Evolutionary conservation across 306 rosid species (phyloP), one percentile per base, ranked within the genome.

Genomic region (barrel medic (Medicago truncatula)): DNA sequence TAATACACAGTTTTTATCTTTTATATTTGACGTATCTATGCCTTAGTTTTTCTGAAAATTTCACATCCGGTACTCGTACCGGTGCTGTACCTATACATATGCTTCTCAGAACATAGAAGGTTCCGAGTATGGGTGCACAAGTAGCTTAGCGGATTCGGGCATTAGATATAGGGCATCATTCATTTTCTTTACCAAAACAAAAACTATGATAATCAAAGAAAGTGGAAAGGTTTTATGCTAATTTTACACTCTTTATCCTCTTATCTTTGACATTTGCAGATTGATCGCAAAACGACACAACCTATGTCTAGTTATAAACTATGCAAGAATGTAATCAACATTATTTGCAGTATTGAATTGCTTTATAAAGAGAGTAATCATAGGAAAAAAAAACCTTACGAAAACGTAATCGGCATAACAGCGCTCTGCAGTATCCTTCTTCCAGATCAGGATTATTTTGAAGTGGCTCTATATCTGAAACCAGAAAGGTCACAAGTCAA

Each of bases 331-430:
- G 40, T 70, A 41, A 47, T 61, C 40, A 47, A 43, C 61, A 80
- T 63, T 52, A 40, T 76, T 67, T 53, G 52, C 65, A 71, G 38
- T 8, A 38, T 71, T 38, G 43, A 75, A 84, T 73, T 70, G 59
- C 77, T 47, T 67, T 77, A 58, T 40, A 84, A 73, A 78, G 86
- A 84, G 86, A 77, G 82, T 76, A 75, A 76, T 86, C 91, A 83
- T 78, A 85, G 92, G 94, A 81, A 89, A 87, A 95, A 95, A 95
- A 95, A 91, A 95, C 98, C 98, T 95, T 95, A 92, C 97, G 98
- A 88, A 95, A 92, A 88, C 97, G 98, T 89, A 95, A 89, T 77
- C 97, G 97, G 75, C 97, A 95, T 81, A 95, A 76, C 84, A 95
- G 74, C 44, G 97, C 96, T 82, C 86, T 92, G 91, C 95, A 95